Evolutionary conservation across 345 rosid genomes (phyloP).

Genomic region (Cardamine resedifolia): DNA sequence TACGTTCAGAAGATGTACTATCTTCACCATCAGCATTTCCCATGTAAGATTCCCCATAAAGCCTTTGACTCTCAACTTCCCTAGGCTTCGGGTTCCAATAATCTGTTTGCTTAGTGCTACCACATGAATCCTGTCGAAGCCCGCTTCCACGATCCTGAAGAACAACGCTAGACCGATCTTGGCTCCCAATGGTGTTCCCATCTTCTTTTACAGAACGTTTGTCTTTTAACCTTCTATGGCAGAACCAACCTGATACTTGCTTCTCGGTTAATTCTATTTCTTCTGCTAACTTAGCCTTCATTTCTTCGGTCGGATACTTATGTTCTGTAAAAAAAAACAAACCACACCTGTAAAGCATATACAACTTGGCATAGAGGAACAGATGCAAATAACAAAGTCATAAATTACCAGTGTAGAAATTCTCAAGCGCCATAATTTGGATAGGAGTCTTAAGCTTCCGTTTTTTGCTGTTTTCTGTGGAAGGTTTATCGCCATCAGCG

Average conservation of each 20-base stretch:
- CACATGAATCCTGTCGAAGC: conserved; percentile 86
- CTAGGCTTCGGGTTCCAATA: conserved; percentile 54
- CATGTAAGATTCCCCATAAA: conserved; percentile 41
- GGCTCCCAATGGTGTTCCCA: conserved; percentile 56
- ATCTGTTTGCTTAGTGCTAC: conserved; percentile 88
- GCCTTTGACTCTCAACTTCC: conserved; percentile 87
- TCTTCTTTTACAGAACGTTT: conserved; percentile 64
- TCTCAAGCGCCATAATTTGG: conserved; percentile 78
- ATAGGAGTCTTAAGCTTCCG: conserved; percentile 70
- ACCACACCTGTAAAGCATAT: conserved; percentile 18
- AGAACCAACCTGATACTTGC: conserved; percentile 97
- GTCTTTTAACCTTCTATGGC: conserved; percentile 93
- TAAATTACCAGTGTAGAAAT: conserved; percentile 65
- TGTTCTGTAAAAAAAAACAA: conserved; percentile 50
- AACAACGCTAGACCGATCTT: conserved; percentile 77
- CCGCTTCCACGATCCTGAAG: conserved; percentile 87
- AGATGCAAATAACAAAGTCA: conserved; percentile 24
- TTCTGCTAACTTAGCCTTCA: conserved; percentile 69
- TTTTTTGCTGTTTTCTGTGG: conserved; percentile 56
- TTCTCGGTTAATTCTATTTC: conserved; percentile 80
- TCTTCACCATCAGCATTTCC: conserved; percentile 52
- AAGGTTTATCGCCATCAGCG: conserved; percentile 58
- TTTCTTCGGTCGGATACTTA: conserved; percentile 79
- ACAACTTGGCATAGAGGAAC: conserved; percentile 6
- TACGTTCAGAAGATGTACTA: conserved; percentile 73